phyloP scores from a whole-genome alignment of 2,329 filamentous ascomycete species.

The Verticillium longisporum region DNA sequence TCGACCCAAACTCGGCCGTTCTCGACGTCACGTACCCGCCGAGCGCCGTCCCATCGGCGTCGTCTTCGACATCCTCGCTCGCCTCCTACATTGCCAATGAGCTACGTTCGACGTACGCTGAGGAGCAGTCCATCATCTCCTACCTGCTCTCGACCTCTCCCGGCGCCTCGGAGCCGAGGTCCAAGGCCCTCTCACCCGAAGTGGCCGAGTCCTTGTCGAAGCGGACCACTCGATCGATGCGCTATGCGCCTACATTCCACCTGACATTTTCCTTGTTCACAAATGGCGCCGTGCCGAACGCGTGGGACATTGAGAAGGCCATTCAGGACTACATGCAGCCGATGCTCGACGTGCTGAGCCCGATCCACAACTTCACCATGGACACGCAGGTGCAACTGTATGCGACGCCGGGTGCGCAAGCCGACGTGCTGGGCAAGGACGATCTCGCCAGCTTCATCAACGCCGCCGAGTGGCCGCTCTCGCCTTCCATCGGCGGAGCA shows the following conservation, averaged over 20 bases:
- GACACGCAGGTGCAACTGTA: conserved; percentile 96
- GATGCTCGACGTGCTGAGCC: conserved; percentile 68
- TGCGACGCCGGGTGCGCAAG: conserved; percentile 60
- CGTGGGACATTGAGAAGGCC: conserved; percentile 84
- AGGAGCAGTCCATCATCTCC: conserved; percentile 83
- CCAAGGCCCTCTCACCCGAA: conserved; percentile 40
- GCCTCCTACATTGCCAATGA: conserved; percentile 74
- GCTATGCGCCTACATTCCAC: conserved; percentile 90
- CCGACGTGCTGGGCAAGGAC: conserved; percentile 66
- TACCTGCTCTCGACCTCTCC: conserved; percentile 60
- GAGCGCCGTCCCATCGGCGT: conserved; percentile 58
- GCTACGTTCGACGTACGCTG: conserved; percentile 70
- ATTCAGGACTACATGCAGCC: conserved; percentile 76
- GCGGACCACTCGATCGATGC: conserved; percentile 78
- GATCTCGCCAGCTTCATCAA: conserved; percentile 95
- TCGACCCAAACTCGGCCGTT: conserved; percentile 63
- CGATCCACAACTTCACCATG: conserved; percentile 91
- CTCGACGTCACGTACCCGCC: conserved; percentile 73
- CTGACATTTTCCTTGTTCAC: conserved; percentile 94
- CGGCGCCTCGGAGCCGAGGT: conserved; percentile 38
- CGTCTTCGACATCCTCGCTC: conserved; percentile 64
- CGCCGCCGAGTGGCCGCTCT: conserved; percentile 94
- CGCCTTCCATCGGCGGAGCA: conserved; percentile 84
- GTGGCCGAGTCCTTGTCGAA: conserved; percentile 50
- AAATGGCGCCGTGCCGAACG: conserved; percentile 67